Percentiles rank a stretch among this genome's conserved stretches.
phyloP scores from a whole-genome alignment of 2,329 filamentous ascomycete genomes.

The Lojkania enalia region DNA sequence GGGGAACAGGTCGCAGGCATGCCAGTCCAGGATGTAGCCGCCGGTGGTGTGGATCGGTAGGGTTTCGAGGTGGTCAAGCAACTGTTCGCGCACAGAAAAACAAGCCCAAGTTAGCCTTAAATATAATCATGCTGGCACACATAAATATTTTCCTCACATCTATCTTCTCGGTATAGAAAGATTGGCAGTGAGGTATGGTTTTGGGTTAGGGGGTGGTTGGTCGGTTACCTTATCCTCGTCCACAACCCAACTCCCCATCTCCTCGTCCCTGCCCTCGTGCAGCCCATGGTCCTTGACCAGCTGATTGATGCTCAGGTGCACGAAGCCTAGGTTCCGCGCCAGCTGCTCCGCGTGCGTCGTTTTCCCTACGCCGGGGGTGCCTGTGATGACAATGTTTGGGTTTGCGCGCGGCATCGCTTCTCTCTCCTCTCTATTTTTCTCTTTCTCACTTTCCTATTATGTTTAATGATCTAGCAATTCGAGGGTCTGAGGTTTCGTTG shows the following conservation, averaged over 20 bases:
- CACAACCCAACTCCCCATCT: constrained; percentile 85
- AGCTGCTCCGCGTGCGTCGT: constrained; percentile 87
- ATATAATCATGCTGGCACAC: too few species aligned
- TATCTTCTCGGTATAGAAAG: too few species aligned
- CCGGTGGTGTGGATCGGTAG: constrained; percentile 67
- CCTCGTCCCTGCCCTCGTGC: constrained; percentile 85
- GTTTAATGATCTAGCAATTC: too few species aligned
- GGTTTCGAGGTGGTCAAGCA: constrained; percentile 87
- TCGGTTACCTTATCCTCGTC: constrained; percentile 97
- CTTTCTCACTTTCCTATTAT: neutral
- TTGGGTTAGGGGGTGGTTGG: too few species aligned
- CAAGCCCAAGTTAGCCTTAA: too few species aligned
- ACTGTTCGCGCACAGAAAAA: constrained; percentile 49
- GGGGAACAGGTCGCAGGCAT: constrained; percentile 94
- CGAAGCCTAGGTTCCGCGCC: constrained; percentile 73
- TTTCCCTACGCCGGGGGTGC: constrained; percentile 94
- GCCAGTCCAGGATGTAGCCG: constrained; percentile 94
- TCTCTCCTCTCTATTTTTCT: too few species aligned
- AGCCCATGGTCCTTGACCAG: constrained; percentile 87
- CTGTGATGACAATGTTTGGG: constrained; percentile 93
- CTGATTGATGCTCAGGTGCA: constrained; percentile 86
- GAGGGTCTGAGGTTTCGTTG: too few species aligned
- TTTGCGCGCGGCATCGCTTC: constrained; percentile 46
- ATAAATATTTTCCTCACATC: too few species aligned
- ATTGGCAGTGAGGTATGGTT: too few species aligned